These are phyloP conservation scores for Phytomonas serpens DNA, from an alignment of 208 protist genomes.

Conservation along the genomic window DNA sequence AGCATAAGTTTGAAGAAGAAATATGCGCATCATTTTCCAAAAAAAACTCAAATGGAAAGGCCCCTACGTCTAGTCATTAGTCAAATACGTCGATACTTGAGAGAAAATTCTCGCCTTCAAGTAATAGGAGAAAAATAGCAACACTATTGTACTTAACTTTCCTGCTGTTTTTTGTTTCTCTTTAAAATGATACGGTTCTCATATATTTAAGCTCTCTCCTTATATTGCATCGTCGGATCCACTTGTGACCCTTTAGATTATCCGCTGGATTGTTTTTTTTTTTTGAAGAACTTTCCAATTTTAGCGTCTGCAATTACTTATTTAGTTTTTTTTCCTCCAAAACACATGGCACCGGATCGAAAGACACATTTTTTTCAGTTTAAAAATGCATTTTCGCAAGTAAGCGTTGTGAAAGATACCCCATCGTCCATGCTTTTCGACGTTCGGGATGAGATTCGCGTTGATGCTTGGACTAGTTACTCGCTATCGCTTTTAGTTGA, in stretches of 20 bases:
- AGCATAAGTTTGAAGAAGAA: background rate
- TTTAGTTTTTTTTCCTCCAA: background rate
- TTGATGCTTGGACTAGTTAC: constrained; percentile 38
- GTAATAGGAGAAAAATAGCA: background rate
- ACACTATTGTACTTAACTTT: background rate
- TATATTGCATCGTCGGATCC: background rate
- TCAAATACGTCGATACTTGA: background rate
- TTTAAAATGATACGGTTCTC: background rate
- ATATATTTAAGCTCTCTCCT: constrained; percentile 1
- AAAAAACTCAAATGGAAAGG: background rate
- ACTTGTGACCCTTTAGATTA: background rate
- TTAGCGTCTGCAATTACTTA: background rate
- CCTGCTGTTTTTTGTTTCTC: constrained; percentile 7
- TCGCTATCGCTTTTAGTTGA: constrained; percentile 53
- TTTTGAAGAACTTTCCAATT: background rate
- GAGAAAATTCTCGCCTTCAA: background rate
- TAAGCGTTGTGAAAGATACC: constrained; percentile 28
- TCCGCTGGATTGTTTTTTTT: constrained; percentile 1
- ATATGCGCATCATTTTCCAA: background rate
- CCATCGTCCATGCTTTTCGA: constrained; percentile 40
- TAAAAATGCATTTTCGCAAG: constrained; percentile 31
- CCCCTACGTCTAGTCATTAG: background rate
- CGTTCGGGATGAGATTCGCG: constrained; percentile 40
- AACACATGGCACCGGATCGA: constrained; percentile 11
- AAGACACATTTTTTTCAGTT: constrained; percentile 35